Evolutionary conservation across 129 eudicot genomes (phyloP).

Genomic region (Centrapalus pauciflorus): DNA sequence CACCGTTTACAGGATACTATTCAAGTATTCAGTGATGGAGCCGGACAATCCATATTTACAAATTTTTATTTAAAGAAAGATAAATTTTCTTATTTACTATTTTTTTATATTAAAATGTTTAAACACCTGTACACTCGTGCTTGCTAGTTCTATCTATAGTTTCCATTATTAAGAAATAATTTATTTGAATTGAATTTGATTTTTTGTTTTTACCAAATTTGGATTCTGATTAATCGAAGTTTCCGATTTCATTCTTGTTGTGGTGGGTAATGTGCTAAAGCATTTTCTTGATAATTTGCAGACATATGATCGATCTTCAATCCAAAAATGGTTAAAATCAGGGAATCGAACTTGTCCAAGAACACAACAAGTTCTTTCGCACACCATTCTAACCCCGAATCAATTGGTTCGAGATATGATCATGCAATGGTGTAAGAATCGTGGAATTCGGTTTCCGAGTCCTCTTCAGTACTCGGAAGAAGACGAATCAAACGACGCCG

Average conservation of each 20-base stretch:
- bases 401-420: conserved; percentile 68
- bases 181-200: not conserved
- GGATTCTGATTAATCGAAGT: not conserved
- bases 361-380: conserved; percentile 76
- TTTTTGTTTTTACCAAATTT: not conserved
- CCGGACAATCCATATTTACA: too few species aligned
- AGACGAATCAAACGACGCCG: conserved; percentile 42
- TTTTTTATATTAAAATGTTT: too few species aligned
- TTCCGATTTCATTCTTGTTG: too few species aligned
- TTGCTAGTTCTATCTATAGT: not conserved
- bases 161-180: not conserved
- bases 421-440: conserved; percentile 62
- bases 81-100: too few species aligned
- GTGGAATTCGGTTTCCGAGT: conserved; percentile 46
- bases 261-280: too few species aligned
- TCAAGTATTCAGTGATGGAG: too few species aligned
- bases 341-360: conserved; percentile 79
- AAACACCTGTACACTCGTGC: too few species aligned
- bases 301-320: conserved; percentile 81
- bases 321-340: conserved; percentile 74
- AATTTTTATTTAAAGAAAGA: too few species aligned
- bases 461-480: conserved; percentile 33
- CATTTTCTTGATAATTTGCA: conserved; percentile 29
- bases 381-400: conserved; percentile 67
- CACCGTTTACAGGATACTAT: not conserved